phyloP scores from a whole-genome alignment of 805 yeast genomes.

The Sugiyamaella lignohabitans region DNA sequence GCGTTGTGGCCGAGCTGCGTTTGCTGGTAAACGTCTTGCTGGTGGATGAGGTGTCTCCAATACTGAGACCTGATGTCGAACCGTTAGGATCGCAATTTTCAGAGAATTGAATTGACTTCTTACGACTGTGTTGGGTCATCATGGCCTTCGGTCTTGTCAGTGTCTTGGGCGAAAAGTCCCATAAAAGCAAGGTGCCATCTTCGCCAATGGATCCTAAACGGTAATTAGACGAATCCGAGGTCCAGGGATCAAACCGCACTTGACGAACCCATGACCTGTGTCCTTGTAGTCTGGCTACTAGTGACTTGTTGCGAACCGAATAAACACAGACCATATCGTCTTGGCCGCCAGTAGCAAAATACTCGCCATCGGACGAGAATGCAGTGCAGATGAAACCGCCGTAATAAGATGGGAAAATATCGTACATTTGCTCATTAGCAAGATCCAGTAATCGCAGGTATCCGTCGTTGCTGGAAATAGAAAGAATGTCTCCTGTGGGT shows the following conservation, averaged over 20 bases:
- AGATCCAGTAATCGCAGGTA: slow-evolving; percentile 52
- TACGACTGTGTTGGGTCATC: background rate
- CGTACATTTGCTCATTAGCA: slow-evolving; percentile 38
- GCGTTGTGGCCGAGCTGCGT: slow-evolving; percentile 5
- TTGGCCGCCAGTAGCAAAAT: slow-evolving; percentile 45
- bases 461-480: slow-evolving; percentile 55
- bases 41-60: background rate
- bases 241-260: slow-evolving; percentile 40
- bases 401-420: slow-evolving; percentile 56
- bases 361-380: slow-evolving; percentile 50
- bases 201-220: slow-evolving; percentile 51
- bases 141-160: slow-evolving; percentile 25
- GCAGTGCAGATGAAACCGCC: slow-evolving; percentile 52
- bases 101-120: background rate
- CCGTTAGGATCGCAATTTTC: slow-evolving; percentile 1
- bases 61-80: background rate
- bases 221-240: slow-evolving; percentile 35
- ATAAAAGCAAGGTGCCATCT: slow-evolving; percentile 45
- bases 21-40: background rate
- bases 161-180: slow-evolving; percentile 48
- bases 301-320: slow-evolving; percentile 29
- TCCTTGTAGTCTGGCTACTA: slow-evolving; percentile 41
- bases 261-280: slow-evolving; percentile 47
- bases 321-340: slow-evolving; percentile 46
- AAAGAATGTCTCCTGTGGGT: slow-evolving; percentile 31